Evolutionary conservation across 2,329 filamentous ascomycete species (phyloP).

Genomic region (Metarhizium album): DNA sequence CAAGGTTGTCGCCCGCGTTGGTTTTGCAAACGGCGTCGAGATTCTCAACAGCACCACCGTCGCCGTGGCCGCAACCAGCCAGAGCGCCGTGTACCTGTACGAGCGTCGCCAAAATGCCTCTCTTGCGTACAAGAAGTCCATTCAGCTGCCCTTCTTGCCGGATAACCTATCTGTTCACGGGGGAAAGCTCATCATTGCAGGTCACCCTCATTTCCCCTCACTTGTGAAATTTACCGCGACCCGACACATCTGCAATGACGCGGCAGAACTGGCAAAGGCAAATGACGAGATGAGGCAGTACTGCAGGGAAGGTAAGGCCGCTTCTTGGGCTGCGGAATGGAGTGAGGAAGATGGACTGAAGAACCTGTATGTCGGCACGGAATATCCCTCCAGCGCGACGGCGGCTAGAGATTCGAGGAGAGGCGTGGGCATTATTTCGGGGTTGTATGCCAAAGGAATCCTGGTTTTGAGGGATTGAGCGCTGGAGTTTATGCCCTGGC

Average conservation of each 20-base stretch:
- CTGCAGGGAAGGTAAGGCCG: conserved; percentile 6
- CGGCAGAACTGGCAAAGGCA: conserved; percentile 15
- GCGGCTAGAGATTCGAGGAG: conserved; percentile 18
- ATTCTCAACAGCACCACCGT: conserved; percentile 27
- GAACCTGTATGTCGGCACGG: conserved; percentile 21
- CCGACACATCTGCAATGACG: conserved; percentile 25
- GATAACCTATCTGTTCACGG: conserved; percentile 27
- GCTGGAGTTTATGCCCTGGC: too few relatives aligned
- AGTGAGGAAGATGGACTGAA: conserved; percentile 20
- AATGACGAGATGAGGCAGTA: conserved; percentile 1
- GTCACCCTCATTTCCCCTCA: conserved; percentile 26
- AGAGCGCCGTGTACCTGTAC: conserved; percentile 20
- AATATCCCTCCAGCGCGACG: conserved; percentile 25
- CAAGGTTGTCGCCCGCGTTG: conserved; percentile 6
- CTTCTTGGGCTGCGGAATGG: conserved; percentile 25
- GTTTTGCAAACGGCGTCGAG: conserved; percentile 32
- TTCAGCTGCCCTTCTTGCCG: conserved; percentile 23
- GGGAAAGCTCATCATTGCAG: conserved; percentile 26
- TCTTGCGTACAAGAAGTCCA: conserved; percentile 1
- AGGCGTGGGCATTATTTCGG: conserved; percentile 24
- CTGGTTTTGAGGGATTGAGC: conserved; percentile 16
- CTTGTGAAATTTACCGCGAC: conserved; percentile 20
- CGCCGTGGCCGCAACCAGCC: conserved; percentile 26
- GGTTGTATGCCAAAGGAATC: conserved; percentile 27
- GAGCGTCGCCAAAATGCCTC: conserved; percentile 5